phyloP scores from a whole-genome alignment of 345 rosid species.

The Syzygium aromaticum region DNA sequence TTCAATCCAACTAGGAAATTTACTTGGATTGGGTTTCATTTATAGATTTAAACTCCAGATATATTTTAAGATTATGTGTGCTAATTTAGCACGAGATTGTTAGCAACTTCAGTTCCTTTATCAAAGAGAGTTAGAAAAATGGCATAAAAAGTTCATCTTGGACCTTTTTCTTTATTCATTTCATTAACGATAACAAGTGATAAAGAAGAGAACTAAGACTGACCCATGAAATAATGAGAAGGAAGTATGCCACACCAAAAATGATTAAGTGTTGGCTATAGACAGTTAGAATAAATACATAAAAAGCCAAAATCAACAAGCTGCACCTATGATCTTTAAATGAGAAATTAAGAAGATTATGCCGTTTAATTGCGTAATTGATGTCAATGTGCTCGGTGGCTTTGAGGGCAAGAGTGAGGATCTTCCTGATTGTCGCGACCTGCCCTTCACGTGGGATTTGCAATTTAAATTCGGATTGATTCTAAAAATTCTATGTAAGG shows the following conservation, averaged over 20 bases:
- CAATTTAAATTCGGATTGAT: background rate
- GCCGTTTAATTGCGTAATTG: background rate
- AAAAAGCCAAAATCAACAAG: background rate
- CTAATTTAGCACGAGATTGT: background rate
- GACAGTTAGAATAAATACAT: background rate
- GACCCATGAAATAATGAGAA: background rate
- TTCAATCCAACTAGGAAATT: no score
- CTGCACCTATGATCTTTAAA: background rate
- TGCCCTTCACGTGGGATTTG: background rate
- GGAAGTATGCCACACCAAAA: background rate
- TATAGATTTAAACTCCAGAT: no score
- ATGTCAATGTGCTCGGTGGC: background rate
- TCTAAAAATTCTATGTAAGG: no score
- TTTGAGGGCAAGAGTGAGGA: background rate
- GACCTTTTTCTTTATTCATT: background rate
- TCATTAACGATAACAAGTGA: background rate
- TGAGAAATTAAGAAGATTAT: background rate
- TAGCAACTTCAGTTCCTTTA: background rate
- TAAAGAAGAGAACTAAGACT: background rate
- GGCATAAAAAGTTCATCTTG: background rate
- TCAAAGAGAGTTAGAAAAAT: background rate
- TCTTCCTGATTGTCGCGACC: background rate
- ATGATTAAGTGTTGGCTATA: background rate
- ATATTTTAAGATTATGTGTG: no score
- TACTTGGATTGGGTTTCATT: no score